These are phyloP conservation scores for Diaporthe sp. DNA, from an alignment of 2,329 filamentous ascomycete species.

Conservation along the genomic window DNA sequence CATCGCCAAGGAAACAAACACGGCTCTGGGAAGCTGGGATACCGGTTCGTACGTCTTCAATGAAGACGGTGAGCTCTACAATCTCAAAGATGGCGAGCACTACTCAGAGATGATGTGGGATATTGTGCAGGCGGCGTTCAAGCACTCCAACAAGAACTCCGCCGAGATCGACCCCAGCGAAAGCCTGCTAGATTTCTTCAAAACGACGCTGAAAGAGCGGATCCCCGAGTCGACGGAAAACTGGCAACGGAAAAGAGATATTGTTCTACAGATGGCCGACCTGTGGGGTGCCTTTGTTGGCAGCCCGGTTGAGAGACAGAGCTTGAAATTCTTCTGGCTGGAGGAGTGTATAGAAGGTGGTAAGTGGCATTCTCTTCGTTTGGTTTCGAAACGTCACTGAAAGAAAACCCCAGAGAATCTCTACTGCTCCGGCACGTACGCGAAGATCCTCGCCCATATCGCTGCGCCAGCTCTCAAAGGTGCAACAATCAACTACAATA, in stretches of 20 bases:
- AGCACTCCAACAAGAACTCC: conserved; percentile 70
- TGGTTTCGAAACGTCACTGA: background rate
- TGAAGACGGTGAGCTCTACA: conserved; percentile 65
- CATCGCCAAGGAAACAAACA: conserved; percentile 72
- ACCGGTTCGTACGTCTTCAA: conserved; percentile 68
- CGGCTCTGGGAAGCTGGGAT: conserved; percentile 61
- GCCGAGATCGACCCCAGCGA: conserved; percentile 59
- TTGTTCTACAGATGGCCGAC: conserved; percentile 67
- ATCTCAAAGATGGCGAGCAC: conserved; percentile 57
- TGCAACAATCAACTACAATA: conserved; percentile 66
- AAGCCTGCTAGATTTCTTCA: conserved; percentile 69
- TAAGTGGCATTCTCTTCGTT: conserved; percentile 46
- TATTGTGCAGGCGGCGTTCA: conserved; percentile 76
- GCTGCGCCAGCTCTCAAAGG: conserved; percentile 67
- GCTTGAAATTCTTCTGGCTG: conserved; percentile 82
- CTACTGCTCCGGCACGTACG: conserved; percentile 71
- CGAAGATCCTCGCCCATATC: conserved; percentile 69
- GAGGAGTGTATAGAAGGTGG: conserved; percentile 83
- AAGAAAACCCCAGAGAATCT: conserved; percentile 62
- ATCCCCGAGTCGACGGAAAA: conserved; percentile 59
- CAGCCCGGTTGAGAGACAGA: conserved; percentile 73
- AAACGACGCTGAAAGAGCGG: conserved; percentile 57
- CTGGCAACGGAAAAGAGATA: conserved; percentile 55
- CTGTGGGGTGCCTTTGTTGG: conserved; percentile 81
- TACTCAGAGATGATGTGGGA: conserved; percentile 73